Conservation (phyloP, 2,329 filamentous ascomycete species). For the Sporothrix schenckii region DNA sequence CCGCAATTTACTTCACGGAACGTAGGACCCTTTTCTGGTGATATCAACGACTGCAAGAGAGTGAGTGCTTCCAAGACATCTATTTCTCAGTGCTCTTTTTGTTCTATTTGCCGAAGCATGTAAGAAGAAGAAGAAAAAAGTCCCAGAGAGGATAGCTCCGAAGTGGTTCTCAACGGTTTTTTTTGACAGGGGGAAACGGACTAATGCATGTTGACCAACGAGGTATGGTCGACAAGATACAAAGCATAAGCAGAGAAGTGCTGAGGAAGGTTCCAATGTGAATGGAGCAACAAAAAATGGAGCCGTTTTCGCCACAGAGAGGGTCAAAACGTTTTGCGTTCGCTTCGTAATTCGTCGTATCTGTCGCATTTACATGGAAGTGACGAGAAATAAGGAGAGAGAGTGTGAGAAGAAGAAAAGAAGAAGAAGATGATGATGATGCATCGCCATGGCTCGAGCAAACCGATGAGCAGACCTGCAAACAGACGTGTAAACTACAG, state of each 20-base stretch:
- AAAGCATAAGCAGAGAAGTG: neutral
- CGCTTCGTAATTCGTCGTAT: neutral
- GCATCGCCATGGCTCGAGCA: neutral
- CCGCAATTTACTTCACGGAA: slow-evolving; percentile 8
- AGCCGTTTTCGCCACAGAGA: neutral
- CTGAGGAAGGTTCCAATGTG: neutral
- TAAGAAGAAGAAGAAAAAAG: neutral
- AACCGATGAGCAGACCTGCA: neutral
- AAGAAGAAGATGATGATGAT: too few relatives aligned
- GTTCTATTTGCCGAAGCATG: too few relatives aligned
- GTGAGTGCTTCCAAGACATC: neutral
- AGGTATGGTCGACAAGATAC: neutral
- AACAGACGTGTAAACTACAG: neutral
- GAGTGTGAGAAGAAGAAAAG: neutral
- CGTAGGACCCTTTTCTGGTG: neutral
- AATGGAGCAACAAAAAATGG: neutral
- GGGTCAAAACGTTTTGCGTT: neutral
- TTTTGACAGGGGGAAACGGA: neutral
- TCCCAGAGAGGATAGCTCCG: neutral
- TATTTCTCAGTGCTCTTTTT: neutral
- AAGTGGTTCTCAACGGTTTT: slow-evolving; percentile 13
- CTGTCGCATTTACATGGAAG: neutral
- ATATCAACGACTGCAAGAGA: neutral
- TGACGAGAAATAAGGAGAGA: neutral
- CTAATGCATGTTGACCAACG: slow-evolving; percentile 13